Percentiles rank a stretch among this genome's conserved stretches.
phyloP scores from a whole-genome alignment of 371 early-diverging fungal genomes.

The Blakeslea trispora region DNA sequence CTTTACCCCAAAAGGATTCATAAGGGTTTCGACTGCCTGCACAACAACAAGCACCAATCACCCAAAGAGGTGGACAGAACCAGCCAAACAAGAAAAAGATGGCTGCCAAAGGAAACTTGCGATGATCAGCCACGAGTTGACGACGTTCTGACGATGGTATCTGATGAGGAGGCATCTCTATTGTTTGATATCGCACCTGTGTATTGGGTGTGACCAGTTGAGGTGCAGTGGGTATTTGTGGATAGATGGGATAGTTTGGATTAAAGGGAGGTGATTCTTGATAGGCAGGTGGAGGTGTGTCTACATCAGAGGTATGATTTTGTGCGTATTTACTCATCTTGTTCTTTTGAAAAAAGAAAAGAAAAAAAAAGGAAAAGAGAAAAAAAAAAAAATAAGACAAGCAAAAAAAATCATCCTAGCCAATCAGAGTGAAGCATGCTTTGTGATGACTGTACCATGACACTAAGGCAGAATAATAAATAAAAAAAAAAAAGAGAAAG shows the following conservation, averaged over 20 bases:
- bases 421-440: no score
- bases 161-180: conserved; percentile 18
- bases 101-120: conserved; percentile 26
- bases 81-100: conserved; percentile 32
- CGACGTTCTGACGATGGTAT: background rate
- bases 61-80: conserved; percentile 30
- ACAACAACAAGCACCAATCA: conserved; percentile 35
- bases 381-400: no score
- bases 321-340: conserved; percentile 5
- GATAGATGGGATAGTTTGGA: conserved; percentile 10
- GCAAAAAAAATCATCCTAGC: no score
- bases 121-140: background rate
- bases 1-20: conserved; percentile 32
- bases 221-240: conserved; percentile 12
- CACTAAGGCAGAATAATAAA: no score
- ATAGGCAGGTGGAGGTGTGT: conserved; percentile 16
- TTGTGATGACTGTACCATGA: no score
- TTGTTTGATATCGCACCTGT: conserved; percentile 17
- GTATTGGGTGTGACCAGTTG: background rate
- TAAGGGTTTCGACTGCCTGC: conserved; percentile 26
- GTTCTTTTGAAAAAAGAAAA: no score
- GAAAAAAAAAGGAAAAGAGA: no score
- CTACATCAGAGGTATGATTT: conserved; percentile 11
- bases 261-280: conserved; percentile 13
- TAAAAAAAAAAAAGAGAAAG: no score